phyloP scores from a whole-genome alignment of 805 yeast genomes.

The Saccharomycopsis lassenensis region DNA sequence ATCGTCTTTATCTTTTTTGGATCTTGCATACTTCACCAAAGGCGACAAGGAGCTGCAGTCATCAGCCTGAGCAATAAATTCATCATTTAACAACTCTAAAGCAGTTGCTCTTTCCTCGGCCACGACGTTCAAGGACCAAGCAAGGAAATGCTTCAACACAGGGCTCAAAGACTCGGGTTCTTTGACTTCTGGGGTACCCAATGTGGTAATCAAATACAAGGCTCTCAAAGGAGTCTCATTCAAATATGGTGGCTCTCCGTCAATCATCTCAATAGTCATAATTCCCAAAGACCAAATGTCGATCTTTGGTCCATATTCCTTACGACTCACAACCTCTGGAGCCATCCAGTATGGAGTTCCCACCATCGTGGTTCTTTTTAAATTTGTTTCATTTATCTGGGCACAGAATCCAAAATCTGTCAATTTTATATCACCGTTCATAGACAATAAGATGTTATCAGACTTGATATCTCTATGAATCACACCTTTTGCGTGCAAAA shows the following conservation, averaged over 20 bases:
- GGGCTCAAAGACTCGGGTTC: constrained; percentile 70
- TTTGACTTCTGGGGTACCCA: constrained; percentile 89
- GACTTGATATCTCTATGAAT: constrained; percentile 95
- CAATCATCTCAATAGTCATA: constrained; percentile 97
- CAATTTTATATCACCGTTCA: constrained; percentile 81
- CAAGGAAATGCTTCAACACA: constrained; percentile 57
- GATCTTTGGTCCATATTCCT: constrained; percentile 93
- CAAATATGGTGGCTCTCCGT: constrained; percentile 96
- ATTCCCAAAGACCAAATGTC: constrained; percentile 98
- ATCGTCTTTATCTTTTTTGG: constrained; percentile 36
- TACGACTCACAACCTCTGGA: constrained; percentile 93
- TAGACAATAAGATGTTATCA: constrained; percentile 76
- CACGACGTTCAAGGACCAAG: constrained; percentile 72
- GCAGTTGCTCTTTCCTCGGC: constrained; percentile 76
- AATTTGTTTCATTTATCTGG: constrained; percentile 67
- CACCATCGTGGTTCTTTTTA: constrained; percentile 94
- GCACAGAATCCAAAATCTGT: constrained; percentile 98
- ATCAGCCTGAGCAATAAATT: constrained; percentile 53
- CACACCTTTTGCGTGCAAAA: constrained; percentile 84
- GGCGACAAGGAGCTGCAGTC: constrained; percentile 56
- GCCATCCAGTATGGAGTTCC: constrained; percentile 99
- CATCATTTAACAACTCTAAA: constrained; percentile 53
- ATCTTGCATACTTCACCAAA: constrained; percentile 59
- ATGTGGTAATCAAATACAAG: constrained; percentile 85
- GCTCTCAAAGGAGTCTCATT: constrained; percentile 95